Conservation (phyloP, 148 eudicot species). For the Salicornia ramosissima region DNA sequence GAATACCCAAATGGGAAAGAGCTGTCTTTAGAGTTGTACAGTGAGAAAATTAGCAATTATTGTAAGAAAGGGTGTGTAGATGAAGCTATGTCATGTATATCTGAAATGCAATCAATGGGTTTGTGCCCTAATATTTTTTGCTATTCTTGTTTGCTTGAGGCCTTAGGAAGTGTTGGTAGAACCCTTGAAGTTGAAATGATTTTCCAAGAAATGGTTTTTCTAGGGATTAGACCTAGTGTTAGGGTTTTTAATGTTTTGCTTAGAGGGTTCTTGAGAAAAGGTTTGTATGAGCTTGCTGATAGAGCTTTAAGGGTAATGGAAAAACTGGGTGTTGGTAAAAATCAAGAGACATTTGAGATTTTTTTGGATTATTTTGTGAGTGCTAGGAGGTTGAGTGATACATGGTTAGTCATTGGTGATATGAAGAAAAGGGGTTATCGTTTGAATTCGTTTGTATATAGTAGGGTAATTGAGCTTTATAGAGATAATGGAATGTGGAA, state of each 20-base stretch:
- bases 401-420: slow-evolving; percentile 57
- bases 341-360: slow-evolving; percentile 65
- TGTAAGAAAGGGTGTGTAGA: slow-evolving; percentile 48
- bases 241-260: slow-evolving; percentile 59
- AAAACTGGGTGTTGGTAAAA: slow-evolving; percentile 40
- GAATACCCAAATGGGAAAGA: slow-evolving; percentile 41
- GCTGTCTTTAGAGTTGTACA: slow-evolving; percentile 46
- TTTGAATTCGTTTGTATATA: slow-evolving; percentile 52
- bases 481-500: slow-evolving; percentile 97
- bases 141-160: slow-evolving; percentile 49
- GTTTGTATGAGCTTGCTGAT: slow-evolving; percentile 47
- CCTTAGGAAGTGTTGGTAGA: slow-evolving; percentile 64
- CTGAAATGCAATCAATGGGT: slow-evolving; percentile 78
- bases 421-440: slow-evolving; percentile 60
- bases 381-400: slow-evolving; percentile 68
- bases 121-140: slow-evolving; percentile 38
- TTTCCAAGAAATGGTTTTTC: slow-evolving; percentile 62
- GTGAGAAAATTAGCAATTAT: slow-evolving; percentile 36
- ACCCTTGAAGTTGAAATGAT: slow-evolving; percentile 79
- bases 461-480: slow-evolving; percentile 73
- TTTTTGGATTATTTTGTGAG: slow-evolving; percentile 64
- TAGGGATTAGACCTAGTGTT: slow-evolving; percentile 48
- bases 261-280: slow-evolving; percentile 69
- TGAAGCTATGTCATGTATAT: slow-evolving; percentile 52
- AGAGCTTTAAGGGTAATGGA: slow-evolving; percentile 39